These are phyloP conservation scores for Aspergillus phoenicis DNA, from an alignment of 2,329 filamentous ascomycete species.

Conservation along the genomic window DNA sequence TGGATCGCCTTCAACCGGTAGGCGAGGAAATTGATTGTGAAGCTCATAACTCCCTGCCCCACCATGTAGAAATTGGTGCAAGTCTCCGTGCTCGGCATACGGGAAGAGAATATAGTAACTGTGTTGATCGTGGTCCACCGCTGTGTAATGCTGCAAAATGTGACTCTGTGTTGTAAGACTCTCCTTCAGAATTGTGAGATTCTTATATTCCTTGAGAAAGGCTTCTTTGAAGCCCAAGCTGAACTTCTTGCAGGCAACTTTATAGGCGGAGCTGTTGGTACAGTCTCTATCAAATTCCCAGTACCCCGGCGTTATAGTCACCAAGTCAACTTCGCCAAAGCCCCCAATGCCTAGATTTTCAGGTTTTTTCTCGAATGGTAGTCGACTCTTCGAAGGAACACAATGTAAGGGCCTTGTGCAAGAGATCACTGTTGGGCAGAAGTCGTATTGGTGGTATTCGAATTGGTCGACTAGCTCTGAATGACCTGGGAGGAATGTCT, in stretches of 20 bases:
- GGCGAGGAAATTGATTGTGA: not conserved
- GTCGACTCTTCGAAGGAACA: not conserved
- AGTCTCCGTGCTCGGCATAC: not conserved
- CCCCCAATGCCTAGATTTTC: not conserved
- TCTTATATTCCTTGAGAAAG: not conserved
- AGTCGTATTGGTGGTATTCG: not conserved
- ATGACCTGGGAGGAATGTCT: not conserved
- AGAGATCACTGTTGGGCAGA: not conserved
- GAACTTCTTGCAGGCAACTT: not conserved
- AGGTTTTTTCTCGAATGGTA: not conserved
- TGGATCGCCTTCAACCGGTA: not conserved
- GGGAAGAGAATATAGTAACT: not conserved
- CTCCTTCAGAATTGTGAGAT: not conserved
- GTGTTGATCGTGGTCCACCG: not conserved
- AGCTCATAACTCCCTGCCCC: not conserved
- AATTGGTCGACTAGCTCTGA: not conserved
- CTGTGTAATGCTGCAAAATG: not conserved
- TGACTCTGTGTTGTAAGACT: not conserved
- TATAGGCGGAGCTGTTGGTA: not conserved
- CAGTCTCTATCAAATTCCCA: not conserved
- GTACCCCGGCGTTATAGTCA: not conserved
- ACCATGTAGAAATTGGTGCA: not conserved
- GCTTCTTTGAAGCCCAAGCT: fast-evolving
- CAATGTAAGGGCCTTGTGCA: not conserved
- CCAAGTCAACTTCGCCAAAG: not conserved